Base-by-base conservation (phyloP, 2,329 filamentous ascomycete species). In the Cryphonectria japonica region DNA sequence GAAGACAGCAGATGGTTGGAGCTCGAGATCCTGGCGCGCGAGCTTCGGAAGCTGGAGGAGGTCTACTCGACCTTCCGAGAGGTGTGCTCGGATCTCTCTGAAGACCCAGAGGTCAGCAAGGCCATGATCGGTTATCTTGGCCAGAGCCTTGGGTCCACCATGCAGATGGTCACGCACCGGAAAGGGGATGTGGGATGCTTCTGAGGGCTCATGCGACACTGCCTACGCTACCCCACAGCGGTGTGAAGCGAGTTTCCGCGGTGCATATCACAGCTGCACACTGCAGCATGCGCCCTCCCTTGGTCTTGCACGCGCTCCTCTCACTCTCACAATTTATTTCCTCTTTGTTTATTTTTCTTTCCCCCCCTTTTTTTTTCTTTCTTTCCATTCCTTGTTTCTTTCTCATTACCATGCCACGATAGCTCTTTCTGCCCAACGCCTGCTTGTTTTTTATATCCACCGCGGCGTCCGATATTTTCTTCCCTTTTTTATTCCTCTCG, bases 1-100 rank as follows among this genome's bases (percentile, higher is more conserved):
- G 83, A 85, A 69, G 82, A 85, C 71, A 81, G 82, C 14, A 78
- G 82, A 60, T 84, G 83, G 82, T 73, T 86, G 11, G 83, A 86
- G 76, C 81, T 84, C 34, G 83, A 85, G 75, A 83, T 86, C 13
- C 76, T 86, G 32, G 77, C 81, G n/a, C 76, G 82, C n/a, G 85
- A 86, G 75, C 77, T 87, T 37, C 78, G 80, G 52, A 85, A 84
- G 76, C 79, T 87, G 46, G 81, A 85, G 69, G 82, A 84, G 59
- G 80, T 85, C 13, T 84, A 85, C 71, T 75, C 78, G 3, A 81
- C 80, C 43, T 85, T 85, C 75, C 78, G 81, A 34, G 83, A 84
- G 66, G 79, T 83, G 7, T 83, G 80, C 73, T 76, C 78, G 34
- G 79, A 83, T 22, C 73, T 82, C 13, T 80, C 80, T 39, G 81